These are phyloP conservation scores for Wickerhamomyces tratensis DNA, from an alignment of 805 yeast species.

Conservation along the genomic window DNA sequence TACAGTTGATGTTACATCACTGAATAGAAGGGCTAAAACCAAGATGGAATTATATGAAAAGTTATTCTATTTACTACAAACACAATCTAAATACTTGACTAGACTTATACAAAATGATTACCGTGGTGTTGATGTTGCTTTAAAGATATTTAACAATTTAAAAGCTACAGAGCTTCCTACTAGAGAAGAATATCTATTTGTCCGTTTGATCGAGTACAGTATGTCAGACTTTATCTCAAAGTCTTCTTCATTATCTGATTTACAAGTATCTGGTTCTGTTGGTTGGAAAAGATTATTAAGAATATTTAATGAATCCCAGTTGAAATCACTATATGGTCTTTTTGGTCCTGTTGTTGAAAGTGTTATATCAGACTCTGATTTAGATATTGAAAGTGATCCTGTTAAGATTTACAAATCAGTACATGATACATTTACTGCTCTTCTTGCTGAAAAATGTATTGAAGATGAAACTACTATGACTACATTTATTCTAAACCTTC, in stretches of 20 bases:
- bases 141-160: slow-evolving; percentile 16
- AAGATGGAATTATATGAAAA: slow-evolving; percentile 67
- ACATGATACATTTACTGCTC: slow-evolving; percentile 26
- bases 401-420: slow-evolving; percentile 36
- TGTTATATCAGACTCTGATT: slow-evolving; percentile 23
- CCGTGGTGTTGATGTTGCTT: slow-evolving; percentile 17
- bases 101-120: slow-evolving; percentile 33
- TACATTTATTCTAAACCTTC: slow-evolving; percentile 64
- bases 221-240: slow-evolving; percentile 27
- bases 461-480: slow-evolving; percentile 66
- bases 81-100: slow-evolving; percentile 67
- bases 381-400: slow-evolving; percentile 80
- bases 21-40: slow-evolving; percentile 26
- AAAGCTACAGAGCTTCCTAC: slow-evolving; percentile 18
- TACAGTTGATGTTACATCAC: slow-evolving; percentile 16
- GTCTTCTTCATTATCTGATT: slow-evolving; percentile 20
- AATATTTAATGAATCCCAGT: slow-evolving; percentile 29
- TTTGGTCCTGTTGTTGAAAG: slow-evolving; percentile 28
- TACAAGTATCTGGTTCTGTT: slow-evolving; percentile 8
- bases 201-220: slow-evolving; percentile 15
- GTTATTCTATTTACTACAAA: slow-evolving; percentile 73
- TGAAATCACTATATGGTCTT: slow-evolving; percentile 20
- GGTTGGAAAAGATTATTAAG: slow-evolving; percentile 36
- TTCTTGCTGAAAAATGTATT: slow-evolving; percentile 61
- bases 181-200: slow-evolving; percentile 16